Percentiles rank a stretch among this genome's conserved stretches.
Evolutionary conservation across 139 green algal genomes (phyloP).

Genomic region (Tetraselmis striata): DNA sequence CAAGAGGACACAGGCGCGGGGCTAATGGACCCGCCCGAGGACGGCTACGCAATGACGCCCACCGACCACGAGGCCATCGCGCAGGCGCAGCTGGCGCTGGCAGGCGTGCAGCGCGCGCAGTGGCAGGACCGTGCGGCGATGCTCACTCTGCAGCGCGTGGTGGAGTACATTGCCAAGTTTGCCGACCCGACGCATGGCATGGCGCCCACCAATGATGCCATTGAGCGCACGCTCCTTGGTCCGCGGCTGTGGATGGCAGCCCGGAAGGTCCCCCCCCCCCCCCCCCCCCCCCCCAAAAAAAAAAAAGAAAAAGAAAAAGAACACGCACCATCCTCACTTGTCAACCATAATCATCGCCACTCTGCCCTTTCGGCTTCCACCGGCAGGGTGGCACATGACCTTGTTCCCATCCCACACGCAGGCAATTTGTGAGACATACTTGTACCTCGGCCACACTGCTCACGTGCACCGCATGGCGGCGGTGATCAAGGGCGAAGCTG

Average conservation of each 20-base stretch:
- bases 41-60: not conserved
- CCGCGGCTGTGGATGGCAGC: not conserved
- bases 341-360: too few species aligned
- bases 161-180: not conserved
- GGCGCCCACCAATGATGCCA: not conserved
- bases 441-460: not conserved
- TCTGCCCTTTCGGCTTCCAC: too few species aligned
- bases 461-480: not conserved
- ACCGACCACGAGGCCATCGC: not conserved
- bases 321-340: too few species aligned
- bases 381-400: too few species aligned
- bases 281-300: too few species aligned
- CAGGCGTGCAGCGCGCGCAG: not conserved
- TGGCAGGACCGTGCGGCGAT: not conserved
- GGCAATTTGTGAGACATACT: not conserved
- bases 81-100: not conserved
- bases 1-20: not conserved
- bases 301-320: too few species aligned
- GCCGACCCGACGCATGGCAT: not conserved
- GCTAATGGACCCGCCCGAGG: not conserved
- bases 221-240: not conserved
- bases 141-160: not conserved
- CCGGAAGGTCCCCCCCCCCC: not conserved
- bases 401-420: too few species aligned
- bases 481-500: not conserved